A percentile compares a stretch with the other conserved stretches of the same genome.
Conservation (phyloP, 106 monocot genomes). For the Alisma plantagoaquatica region DNA sequence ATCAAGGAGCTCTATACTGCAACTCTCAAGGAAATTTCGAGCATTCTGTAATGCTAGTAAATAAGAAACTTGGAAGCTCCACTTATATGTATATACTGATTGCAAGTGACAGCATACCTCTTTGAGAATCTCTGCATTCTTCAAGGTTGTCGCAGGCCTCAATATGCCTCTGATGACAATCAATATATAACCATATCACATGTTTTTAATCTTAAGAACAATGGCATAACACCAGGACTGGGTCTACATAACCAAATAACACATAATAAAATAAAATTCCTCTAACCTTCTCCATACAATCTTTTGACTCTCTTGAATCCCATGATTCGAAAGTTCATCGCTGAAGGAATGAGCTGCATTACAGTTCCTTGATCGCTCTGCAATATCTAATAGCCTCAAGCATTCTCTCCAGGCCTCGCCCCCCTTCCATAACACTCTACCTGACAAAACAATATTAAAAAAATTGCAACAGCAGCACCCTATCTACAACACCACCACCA, state of each 20-base stretch:
- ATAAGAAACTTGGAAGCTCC: too few species aligned
- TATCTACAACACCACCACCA: too few species aligned
- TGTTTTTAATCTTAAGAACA: neutral
- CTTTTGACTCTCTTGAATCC: conserved; percentile 19
- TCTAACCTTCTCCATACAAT: conserved; percentile 80
- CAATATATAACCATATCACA: neutral
- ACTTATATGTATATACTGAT: too few species aligned
- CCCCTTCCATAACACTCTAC: conserved; percentile 76
- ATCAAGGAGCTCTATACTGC: conserved; percentile 44
- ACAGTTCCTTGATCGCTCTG: conserved; percentile 35
- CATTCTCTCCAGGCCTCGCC: conserved; percentile 85
- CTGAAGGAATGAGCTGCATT: neutral
- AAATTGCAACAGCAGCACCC: too few species aligned
- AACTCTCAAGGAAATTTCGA: conserved; percentile 40
- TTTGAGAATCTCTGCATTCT: conserved; percentile 60
- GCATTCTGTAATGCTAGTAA: conserved; percentile 70
- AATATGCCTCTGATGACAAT: conserved; percentile 59
- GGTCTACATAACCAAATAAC: neutral
- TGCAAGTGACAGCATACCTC: conserved; percentile 37
- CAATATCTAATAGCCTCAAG: conserved; percentile 51
- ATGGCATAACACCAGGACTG: neutral
- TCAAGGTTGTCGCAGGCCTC: conserved; percentile 56
- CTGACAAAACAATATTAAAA: conserved; percentile 31
- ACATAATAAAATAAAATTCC: neutral
- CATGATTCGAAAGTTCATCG: conserved; percentile 13